phyloP scores from a whole-genome alignment of 805 yeast species.

The Yarrowia sp. region DNA sequence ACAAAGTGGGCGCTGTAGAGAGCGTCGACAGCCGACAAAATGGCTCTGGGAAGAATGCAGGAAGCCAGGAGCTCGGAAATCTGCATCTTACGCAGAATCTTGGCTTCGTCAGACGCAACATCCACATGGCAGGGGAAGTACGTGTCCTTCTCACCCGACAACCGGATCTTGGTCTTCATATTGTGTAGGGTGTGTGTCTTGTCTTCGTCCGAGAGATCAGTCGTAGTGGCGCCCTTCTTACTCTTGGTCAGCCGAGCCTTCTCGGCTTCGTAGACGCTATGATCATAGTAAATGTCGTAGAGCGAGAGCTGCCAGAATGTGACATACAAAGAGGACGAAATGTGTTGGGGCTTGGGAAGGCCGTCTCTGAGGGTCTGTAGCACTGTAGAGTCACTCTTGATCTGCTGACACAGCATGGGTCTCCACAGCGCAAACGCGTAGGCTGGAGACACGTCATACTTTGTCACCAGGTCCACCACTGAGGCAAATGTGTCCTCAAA shows the following conservation, averaged over 20 bases:
- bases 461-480: slow-evolving; percentile 44
- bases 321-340: slow-evolving; percentile 55
- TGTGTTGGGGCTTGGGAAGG: slow-evolving; percentile 45
- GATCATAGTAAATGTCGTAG: slow-evolving; percentile 69
- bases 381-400: slow-evolving; percentile 42
- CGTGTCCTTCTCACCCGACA: slow-evolving; percentile 46
- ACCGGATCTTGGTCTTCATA: slow-evolving; percentile 47
- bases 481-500: slow-evolving; percentile 41
- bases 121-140: slow-evolving; percentile 46
- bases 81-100: slow-evolving; percentile 9
- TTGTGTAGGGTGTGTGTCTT: slow-evolving; percentile 56
- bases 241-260: not conserved
- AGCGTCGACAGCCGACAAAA: slow-evolving; percentile 86
- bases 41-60: slow-evolving; percentile 77
- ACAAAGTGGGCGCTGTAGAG: slow-evolving; percentile 69
- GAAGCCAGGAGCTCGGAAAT: slow-evolving; percentile 57
- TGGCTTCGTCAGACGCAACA: slow-evolving; percentile 25
- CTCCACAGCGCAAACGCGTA: slow-evolving; percentile 89
- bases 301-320: slow-evolving; percentile 77
- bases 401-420: slow-evolving; percentile 54
- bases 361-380: slow-evolving; percentile 47
- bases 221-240: slow-evolving; percentile 26
- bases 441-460: slow-evolving; percentile 49
- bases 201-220: slow-evolving; percentile 49
- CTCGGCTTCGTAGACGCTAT: slow-evolving; percentile 59